phyloP scores from a whole-genome alignment of 345 rosid species.

The Populus pruinosa region DNA sequence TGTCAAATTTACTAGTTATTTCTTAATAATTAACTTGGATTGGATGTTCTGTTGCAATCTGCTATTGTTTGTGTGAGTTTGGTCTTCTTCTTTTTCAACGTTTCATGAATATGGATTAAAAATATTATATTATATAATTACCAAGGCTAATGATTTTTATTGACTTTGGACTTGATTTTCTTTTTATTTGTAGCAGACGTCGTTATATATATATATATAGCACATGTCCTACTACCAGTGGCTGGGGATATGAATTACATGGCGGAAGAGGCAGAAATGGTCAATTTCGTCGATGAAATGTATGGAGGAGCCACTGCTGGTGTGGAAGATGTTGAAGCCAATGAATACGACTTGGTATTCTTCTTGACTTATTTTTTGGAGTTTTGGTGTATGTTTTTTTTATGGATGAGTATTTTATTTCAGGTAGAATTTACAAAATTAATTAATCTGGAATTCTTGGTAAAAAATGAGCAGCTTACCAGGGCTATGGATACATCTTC shows the following conservation, averaged over 20 bases:
- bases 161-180: background rate
- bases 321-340: slow-evolving; percentile 6
- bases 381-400: background rate
- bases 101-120: background rate
- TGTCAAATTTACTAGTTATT: background rate
- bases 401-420: background rate
- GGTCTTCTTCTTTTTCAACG: background rate
- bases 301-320: background rate
- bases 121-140: no score
- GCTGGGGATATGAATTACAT: slow-evolving; percentile 6
- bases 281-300: background rate
- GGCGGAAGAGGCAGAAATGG: slow-evolving; percentile 14
- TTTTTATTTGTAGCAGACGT: background rate
- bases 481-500: slow-evolving; percentile 67
- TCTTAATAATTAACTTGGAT: background rate
- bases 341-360: slow-evolving; percentile 17
- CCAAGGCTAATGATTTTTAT: background rate
- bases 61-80: background rate
- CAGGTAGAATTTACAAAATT: no score
- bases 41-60: no score
- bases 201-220: background rate
- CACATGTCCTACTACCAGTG: slow-evolving; percentile 7
- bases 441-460: background rate
- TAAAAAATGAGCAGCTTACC: slow-evolving; percentile 7
- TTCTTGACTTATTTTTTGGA: background rate